Evolutionary conservation across 139 green algal genomes (phyloP), one percentile per base, ranked within the genome.

Genomic region (Volvox reticuliferus): DNA sequence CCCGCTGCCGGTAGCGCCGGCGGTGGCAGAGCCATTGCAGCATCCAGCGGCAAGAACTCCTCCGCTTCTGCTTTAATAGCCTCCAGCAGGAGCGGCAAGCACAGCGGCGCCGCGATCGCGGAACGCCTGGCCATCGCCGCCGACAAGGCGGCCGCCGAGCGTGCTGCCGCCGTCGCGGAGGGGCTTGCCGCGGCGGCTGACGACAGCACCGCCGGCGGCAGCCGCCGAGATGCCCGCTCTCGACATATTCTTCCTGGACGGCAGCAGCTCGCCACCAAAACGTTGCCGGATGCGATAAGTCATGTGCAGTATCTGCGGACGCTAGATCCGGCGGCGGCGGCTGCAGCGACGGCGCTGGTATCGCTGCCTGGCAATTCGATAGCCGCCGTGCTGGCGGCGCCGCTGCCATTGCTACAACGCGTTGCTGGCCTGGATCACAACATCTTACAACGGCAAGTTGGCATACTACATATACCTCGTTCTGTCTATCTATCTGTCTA

Each of bases 311-410:
- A 87, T 62, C 0, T 61, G 2, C 30, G 65, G 32, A 20, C 24
- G 19, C 63, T 88, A 35, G 82, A 36, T 22, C 24, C 36, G 21
- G 55, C 2, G 67, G 36, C 67, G 12, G 68, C 68, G 12, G 67
- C 68, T 0, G 83, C 83, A 12, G 83, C 35, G 36, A 28, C 35
- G 1, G 36, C 67, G 0, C 1, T 81, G 26, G 12, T 9, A 17
- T 36, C 24, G 0, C 12, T 89, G 68, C 36, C 24, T 3, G 83
- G 67, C 14, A 2, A 1, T 0, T 28, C 32, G 65, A 36, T 89
- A 28, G 83, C 16, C 26, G 22, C 83, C 21, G 67, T 89, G 83
- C 83, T 89, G 83, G 67, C 67, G 24, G 33, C 83, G 36, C 83
- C 83, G 26, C 36, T 33, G 67, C 36, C 36, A 24, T 36, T 37